Conservation (phyloP, 148 eudicot genomes). For the Linanthus parryae region DNA sequence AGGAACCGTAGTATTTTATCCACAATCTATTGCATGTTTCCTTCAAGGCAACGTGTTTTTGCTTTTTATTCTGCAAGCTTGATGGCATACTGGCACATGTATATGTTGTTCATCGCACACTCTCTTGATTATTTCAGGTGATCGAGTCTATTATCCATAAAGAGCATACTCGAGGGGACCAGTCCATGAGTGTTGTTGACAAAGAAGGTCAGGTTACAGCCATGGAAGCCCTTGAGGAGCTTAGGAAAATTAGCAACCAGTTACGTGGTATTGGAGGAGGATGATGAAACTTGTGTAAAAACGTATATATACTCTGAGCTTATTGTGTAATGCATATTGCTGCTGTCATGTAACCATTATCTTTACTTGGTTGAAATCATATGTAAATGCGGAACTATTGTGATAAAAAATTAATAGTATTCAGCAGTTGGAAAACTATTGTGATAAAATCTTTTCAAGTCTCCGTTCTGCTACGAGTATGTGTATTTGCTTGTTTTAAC, state of each 20-base stretch:
- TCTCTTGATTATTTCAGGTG: conserved; percentile 39
- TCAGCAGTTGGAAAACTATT: too few species aligned
- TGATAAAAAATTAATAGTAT: too few species aligned
- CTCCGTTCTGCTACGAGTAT: too few species aligned
- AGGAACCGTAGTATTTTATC: too few species aligned
- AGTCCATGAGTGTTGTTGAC: conserved; percentile 48
- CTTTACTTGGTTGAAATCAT: not conserved
- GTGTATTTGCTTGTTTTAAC: too few species aligned
- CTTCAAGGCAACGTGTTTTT: too few species aligned
- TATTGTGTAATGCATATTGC: conserved; percentile 13
- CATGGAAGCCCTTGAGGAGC: conserved; percentile 79
- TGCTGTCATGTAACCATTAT: conserved; percentile 15
- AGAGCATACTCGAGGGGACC: conserved; percentile 38
- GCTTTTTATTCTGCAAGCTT: too few species aligned
- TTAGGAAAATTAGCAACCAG: conserved; percentile 81
- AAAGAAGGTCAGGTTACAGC: conserved; percentile 82
- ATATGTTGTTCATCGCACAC: not conserved
- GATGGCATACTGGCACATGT: not conserved
- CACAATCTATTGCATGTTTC: too few species aligned
- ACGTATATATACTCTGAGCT: conserved; percentile 15
- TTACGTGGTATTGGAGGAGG: conserved; percentile 58
- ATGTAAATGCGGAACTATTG: not conserved
- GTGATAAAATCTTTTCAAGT: too few species aligned
- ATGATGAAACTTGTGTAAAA: conserved; percentile 4
- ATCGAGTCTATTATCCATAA: conserved; percentile 76